Conservation (phyloP, 2,329 filamentous ascomycete genomes). For the Talaromyces islandicus region DNA sequence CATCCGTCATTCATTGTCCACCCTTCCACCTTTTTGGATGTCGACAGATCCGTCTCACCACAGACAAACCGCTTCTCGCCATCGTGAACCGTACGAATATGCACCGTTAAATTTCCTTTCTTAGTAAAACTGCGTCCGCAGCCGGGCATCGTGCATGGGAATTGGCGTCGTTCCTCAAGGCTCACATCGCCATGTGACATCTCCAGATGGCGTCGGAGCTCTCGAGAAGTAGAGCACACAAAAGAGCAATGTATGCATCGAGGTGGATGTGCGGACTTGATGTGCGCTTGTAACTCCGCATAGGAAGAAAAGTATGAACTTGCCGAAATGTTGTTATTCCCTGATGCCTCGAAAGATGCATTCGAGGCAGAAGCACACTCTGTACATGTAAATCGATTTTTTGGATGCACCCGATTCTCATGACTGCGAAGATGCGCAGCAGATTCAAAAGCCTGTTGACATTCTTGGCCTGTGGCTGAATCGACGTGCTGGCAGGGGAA, state of each 20-base stretch:
- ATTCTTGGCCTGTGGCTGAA: conserved; percentile 48
- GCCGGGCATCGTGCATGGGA: conserved; percentile 59
- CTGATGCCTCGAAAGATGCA: conserved; percentile 17
- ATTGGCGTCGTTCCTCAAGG: conserved; percentile 58
- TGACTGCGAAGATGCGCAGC: conserved; percentile 67
- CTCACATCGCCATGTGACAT: conserved; percentile 60
- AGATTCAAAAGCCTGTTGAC: conserved; percentile 66
- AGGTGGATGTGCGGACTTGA: conserved; percentile 64
- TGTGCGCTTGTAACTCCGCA: conserved; percentile 65
- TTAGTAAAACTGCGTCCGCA: conserved; percentile 77
- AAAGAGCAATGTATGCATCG: conserved; percentile 69
- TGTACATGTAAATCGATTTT: conserved; percentile 68
- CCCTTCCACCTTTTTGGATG: conserved; percentile 50
- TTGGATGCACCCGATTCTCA: conserved; percentile 61
- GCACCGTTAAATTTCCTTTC: conserved; percentile 73
- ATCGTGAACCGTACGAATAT: conserved; percentile 71
- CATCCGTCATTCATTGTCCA: conserved; percentile 66
- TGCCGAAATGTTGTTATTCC: conserved; percentile 21
- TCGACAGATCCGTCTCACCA: conserved; percentile 58
- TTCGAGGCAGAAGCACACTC: conserved; percentile 53
- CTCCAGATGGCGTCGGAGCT: conserved; percentile 72
- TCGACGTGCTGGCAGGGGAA: conserved; percentile 63
- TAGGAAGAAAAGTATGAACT: conserved; percentile 62
- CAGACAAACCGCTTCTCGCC: conserved; percentile 72
- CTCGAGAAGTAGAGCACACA: conserved; percentile 59